Conservation (phyloP, 306 rosid species). For the Psophocarpus tetragonolobus region DNA sequence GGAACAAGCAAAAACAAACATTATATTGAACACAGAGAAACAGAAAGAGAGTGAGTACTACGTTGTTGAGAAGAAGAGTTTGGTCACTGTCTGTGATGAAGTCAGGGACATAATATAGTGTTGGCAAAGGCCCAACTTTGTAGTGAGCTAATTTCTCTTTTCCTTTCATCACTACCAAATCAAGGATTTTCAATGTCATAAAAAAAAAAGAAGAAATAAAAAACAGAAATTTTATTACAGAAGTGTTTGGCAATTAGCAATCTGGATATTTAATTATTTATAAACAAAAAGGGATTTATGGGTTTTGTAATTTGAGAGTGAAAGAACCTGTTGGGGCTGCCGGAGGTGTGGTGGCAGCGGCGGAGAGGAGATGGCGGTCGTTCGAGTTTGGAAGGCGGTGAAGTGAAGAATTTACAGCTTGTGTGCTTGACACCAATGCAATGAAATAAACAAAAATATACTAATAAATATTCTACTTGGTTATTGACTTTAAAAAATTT, state of each 20-base stretch:
- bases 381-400: neutral
- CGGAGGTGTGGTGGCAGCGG: neutral
- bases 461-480: neutral
- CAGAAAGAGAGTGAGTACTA: constrained; percentile 22
- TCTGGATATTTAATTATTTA: neutral
- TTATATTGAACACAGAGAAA: neutral
- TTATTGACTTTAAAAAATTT: neutral
- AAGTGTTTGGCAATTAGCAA: neutral
- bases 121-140: constrained; percentile 71
- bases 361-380: neutral
- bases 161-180: constrained; percentile 52
- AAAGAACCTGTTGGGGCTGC: neutral
- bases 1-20: neutral
- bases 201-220: neutral
- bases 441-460: neutral
- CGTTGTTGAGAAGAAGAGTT: constrained; percentile 60
- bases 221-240: neutral
- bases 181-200: constrained; percentile 22
- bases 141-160: constrained; percentile 32
- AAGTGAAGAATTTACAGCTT: neutral
- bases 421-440: no score
- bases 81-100: constrained; percentile 55
- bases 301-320: neutral
- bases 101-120: constrained; percentile 66
- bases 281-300: neutral